Conservation (phyloP, 805 yeast species). For the Saturnispora kantuleensis region DNA sequence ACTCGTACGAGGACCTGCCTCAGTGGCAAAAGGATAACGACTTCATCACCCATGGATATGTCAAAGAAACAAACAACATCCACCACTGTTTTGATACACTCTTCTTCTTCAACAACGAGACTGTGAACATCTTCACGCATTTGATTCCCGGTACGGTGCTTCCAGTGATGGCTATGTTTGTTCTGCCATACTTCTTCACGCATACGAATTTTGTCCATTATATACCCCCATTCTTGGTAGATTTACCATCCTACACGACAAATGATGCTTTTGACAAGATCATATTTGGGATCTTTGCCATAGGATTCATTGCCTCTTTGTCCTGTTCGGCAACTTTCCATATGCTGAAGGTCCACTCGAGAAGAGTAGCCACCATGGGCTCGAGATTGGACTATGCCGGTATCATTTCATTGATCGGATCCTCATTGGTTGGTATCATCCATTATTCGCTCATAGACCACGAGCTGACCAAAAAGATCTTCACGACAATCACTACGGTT, state of each 20-base stretch:
- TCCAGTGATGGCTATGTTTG: constrained; percentile 15
- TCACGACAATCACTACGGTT: constrained; percentile 35
- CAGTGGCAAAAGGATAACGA: constrained; percentile 51
- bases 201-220: constrained; percentile 14
- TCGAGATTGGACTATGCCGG: constrained; percentile 49
- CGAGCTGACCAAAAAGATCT: constrained; percentile 26
- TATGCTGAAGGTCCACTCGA: constrained; percentile 41
- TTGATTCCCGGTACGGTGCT: constrained; percentile 34
- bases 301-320: constrained; percentile 37
- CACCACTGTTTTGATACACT: constrained; percentile 32
- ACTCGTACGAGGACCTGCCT: constrained; percentile 35
- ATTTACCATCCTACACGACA: constrained; percentile 20
- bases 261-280: constrained; percentile 28
- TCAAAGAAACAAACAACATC: constrained; percentile 35
- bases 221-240: constrained; percentile 19
- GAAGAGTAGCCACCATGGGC: constrained; percentile 32
- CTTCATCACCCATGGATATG: constrained; percentile 41
- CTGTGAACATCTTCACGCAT: constrained; percentile 44
- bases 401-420: constrained; percentile 39
- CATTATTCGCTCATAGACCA: constrained; percentile 37
- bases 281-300: constrained; percentile 34
- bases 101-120: constrained; percentile 40
- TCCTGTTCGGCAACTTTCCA: constrained; percentile 43
- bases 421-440: constrained; percentile 33
- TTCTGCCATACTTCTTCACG: constrained; percentile 18